Evolutionary conservation across 2,329 filamentous ascomycete species (phyloP).

Genomic region (Chrysosporium keratinophilum): DNA sequence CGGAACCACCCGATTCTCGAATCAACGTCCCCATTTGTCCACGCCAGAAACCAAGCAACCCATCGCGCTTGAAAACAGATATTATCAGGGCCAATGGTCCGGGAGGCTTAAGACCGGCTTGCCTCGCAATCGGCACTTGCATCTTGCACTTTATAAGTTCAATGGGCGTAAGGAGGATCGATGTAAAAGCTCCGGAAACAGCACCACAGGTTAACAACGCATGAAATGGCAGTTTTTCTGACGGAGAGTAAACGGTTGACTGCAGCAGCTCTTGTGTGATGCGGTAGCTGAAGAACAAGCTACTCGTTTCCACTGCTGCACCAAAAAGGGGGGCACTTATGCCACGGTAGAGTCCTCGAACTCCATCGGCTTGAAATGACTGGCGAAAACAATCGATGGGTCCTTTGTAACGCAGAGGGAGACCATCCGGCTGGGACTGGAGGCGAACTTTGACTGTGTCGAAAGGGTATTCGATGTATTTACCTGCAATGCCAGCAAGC

Average conservation of each 20-base stretch:
- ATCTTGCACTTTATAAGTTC: constrained; percentile 98
- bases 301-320: constrained; percentile 83
- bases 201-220: constrained; percentile 72
- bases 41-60: constrained; percentile 82
- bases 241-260: constrained; percentile 47
- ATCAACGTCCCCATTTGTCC: constrained; percentile 90
- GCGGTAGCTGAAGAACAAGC: constrained; percentile 84
- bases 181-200: constrained; percentile 78
- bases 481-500: constrained; percentile 77
- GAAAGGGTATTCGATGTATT: constrained; percentile 97
- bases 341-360: constrained; percentile 75
- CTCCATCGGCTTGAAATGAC: constrained; percentile 67
- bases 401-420: constrained; percentile 71
- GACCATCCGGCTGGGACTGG: constrained; percentile 82
- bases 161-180: constrained; percentile 82
- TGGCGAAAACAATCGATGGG: constrained; percentile 90
- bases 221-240: constrained; percentile 56
- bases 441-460: constrained; percentile 96
- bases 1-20: constrained; percentile 82
- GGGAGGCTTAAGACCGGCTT: constrained; percentile 38
- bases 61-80: constrained; percentile 72
- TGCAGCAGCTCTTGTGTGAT: constrained; percentile 54
- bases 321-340: constrained; percentile 85
- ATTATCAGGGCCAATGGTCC: constrained; percentile 61
- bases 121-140: constrained; percentile 57